Base-by-base conservation (phyloP, 78 protist species). In the Dictyostelium citrinum region DNA sequence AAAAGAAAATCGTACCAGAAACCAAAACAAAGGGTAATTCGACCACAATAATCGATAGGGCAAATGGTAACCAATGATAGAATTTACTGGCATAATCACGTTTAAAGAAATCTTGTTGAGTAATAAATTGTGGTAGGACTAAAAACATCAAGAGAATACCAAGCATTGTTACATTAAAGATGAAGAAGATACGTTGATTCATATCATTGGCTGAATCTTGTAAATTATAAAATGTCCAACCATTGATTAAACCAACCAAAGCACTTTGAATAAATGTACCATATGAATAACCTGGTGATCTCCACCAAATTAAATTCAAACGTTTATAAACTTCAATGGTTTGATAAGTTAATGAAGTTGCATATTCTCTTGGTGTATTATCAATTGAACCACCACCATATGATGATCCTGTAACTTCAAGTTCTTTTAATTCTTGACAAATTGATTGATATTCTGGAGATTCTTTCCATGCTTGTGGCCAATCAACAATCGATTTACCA, bases 361-460 rank as follows among this genome's bases (percentile, higher is more conserved):
- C 88, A 68, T 81, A 90, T 31, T 90, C 95, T 78, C 90, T 90
- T 33, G 95, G 86, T 14, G 10, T 12, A n/a, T 78, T 60, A 20
- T 84, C 67, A 29, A 41, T 39, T 9, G 68, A 2, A 9, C 43
- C n/a, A n/a, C n/a, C n/a, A n/a, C n/a, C 4, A 22, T n/a, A 35
- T 24, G 85, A 3, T 27, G 60, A 29, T 5, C 10, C 37, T 4
- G 20, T 39, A 1, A 27, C 60, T 24, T 20, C 39, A 3, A 90
- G 29, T 43, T 55, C 88, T 11, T 64, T 78, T 4, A 75, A 22
- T 16, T 77, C 82, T 17, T 33, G 43, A 12, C 20, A 5, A 31
- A 79, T 10, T 16, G 46, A 35, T 22, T n/a, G 20, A 16, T 16
- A 46, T 20, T 90, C 85, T 90, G 72, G 95, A 46, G 95, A 90